Evolutionary conservation across 495 filamentous ascomycete species (phyloP), one percentile per base, ranked within the genome.

Genomic region (Penicillium lividum): DNA sequence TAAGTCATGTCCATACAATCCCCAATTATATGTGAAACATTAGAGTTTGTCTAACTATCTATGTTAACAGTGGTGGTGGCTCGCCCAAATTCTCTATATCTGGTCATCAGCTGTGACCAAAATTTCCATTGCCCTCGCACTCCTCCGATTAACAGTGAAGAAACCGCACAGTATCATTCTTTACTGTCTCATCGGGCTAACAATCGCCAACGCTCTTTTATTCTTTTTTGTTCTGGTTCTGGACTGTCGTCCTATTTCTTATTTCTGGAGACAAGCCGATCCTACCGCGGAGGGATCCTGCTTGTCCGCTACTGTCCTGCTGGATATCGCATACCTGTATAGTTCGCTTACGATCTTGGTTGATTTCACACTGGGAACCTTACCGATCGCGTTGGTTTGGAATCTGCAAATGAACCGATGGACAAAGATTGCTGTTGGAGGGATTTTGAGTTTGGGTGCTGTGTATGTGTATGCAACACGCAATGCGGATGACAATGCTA

Each of bases 61-160:
- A 30, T 34, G 22, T 3, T 31, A 8, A 46, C 28, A 62, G 60
- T 51, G 36, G 22, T 62, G 55, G 54, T 62, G 60, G 60, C 47
- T 75, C 0, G 58, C 64, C 13, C 65, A 74, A 51, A 63, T 65
- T 3, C 44, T 72, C 42, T 73, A 70, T 22, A 52, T 68, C 3
- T 62, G 69, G 54, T 53, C 70, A 0, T 64, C 59, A 8, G 59
- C 65, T 0, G 49, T 70, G 0, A 65, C 69, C 1, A 72, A 70
- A 49, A 44, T 72, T 8, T 72, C 75, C 11, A 76, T 76, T 31
- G 63, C 66, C 30, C 50, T 73, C 22, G 68, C 72, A 1, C 68
- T 75, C 5, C 65, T 77, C 29, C 69, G 75, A 7, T 45, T 76
- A 22, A 60, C 70, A 0, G 59, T 72, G 1, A 8, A 34, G 4